Percentiles rank a stretch among this genome's conserved stretches.
These are phyloP conservation scores for Candida schatavii DNA, from an alignment of 805 yeast species.

Conservation along the genomic window DNA sequence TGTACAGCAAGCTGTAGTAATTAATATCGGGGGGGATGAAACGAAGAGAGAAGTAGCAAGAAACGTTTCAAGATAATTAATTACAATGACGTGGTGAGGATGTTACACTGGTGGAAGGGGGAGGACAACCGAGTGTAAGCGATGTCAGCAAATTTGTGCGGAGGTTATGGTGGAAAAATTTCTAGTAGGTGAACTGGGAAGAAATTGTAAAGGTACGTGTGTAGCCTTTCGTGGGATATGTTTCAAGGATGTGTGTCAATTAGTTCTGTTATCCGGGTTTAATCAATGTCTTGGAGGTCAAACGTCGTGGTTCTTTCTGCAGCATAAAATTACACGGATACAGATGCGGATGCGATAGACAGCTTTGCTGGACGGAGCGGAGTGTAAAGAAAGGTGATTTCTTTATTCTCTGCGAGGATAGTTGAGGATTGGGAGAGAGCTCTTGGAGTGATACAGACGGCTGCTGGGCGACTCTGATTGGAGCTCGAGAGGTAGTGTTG, in stretches of 20 bases:
- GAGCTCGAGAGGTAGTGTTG: too few species aligned
- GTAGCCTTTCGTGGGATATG: background rate
- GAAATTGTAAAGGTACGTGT: background rate
- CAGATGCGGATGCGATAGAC: background rate
- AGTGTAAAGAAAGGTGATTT: too few species aligned
- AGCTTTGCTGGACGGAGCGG: too few species aligned
- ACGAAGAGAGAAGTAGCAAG: constrained; percentile 50
- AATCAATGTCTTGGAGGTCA: constrained; percentile 25
- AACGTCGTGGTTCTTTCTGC: constrained; percentile 44
- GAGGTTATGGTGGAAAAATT: constrained; percentile 15
- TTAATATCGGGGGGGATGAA: constrained; percentile 22
- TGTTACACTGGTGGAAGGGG: constrained; percentile 30
- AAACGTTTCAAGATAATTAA: constrained; percentile 34
- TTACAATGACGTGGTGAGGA: constrained; percentile 5
- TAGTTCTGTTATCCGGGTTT: constrained; percentile 43
- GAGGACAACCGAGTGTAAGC: constrained; percentile 34
- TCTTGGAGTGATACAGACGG: too few species aligned
- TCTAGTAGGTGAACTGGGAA: background rate
- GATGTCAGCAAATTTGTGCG: constrained; percentile 16
- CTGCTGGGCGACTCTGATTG: too few species aligned
- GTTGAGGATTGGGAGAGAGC: too few species aligned
- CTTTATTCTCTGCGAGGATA: too few species aligned
- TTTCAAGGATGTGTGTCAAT: constrained; percentile 1
- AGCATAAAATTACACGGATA: constrained; percentile 31
- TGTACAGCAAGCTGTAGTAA: constrained; percentile 11